Conservation (phyloP, 1,139 yeast genomes). For the Suhomyces chickasaworum region DNA sequence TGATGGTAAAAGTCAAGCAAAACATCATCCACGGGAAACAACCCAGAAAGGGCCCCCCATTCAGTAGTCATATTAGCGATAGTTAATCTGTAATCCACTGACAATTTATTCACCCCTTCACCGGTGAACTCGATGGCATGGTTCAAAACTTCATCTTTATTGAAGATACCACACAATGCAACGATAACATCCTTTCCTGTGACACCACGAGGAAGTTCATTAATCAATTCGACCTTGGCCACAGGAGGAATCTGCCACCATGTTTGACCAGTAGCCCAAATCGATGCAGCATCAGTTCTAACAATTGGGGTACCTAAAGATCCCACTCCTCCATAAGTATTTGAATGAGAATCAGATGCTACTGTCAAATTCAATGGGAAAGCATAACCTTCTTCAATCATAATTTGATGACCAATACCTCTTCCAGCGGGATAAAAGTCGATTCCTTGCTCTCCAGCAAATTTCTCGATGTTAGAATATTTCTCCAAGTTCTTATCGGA, state of each 20-base stretch:
- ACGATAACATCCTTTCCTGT: conserved; percentile 97
- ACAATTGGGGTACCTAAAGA: conserved; percentile 96
- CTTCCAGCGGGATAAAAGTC: conserved; percentile 98
- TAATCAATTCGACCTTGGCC: conserved; percentile 86
- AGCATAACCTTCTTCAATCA: conserved; percentile 99
- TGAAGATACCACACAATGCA: conserved; percentile 91
- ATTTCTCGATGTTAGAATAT: conserved; percentile 82
- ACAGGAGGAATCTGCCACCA: conserved; percentile 99
- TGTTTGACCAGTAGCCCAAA: conserved; percentile 99
- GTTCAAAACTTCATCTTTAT: conserved; percentile 93
- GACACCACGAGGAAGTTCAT: conserved; percentile 80
- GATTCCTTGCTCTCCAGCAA: conserved; percentile 89
- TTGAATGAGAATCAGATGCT: conserved; percentile 97
- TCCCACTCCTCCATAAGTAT: conserved; percentile 97
- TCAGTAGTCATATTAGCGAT: conserved; percentile 99
- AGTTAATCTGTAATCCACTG: conserved; percentile 90
- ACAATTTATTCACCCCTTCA: conserved; percentile 70
- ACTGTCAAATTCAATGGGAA: conserved; percentile 92
- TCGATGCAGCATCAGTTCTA: conserved; percentile 97
- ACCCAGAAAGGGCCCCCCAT: conserved; percentile 98
- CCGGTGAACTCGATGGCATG: conserved; percentile 98
- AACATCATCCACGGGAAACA: conserved; percentile 88
- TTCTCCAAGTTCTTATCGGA: conserved; percentile 83
- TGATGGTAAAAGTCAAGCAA: conserved; percentile 76
- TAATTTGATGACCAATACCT: conserved; percentile 98